These are phyloP conservation scores for Kuraishia ogatae DNA, from an alignment of 805 yeast genomes.

Conservation along the genomic window DNA sequence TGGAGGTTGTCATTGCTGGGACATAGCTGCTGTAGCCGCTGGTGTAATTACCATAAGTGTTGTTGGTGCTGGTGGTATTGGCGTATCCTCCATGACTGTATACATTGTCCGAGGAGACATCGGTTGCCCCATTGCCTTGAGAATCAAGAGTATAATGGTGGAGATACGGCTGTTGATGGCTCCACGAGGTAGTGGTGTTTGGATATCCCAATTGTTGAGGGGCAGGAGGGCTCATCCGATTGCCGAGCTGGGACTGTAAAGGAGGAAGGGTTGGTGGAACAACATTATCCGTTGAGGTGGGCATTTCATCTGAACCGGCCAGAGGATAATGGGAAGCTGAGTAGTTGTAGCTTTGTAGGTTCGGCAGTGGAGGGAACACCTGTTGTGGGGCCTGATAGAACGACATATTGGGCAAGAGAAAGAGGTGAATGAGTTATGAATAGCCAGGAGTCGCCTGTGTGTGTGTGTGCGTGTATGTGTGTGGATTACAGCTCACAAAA, in stretches of 20 bases:
- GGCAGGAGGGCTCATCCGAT: background rate
- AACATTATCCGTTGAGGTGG: background rate
- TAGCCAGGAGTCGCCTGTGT: too few species aligned
- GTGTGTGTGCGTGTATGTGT: too few species aligned
- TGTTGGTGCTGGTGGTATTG: background rate
- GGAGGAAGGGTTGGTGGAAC: background rate
- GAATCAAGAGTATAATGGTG: background rate
- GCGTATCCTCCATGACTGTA: background rate
- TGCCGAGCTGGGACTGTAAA: background rate
- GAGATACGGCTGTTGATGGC: background rate
- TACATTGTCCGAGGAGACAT: background rate
- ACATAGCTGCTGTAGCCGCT: background rate
- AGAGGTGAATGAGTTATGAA: background rate
- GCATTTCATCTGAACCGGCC: background rate
- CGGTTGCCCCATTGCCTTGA: background rate
- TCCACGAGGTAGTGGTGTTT: background rate
- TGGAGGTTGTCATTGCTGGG: background rate
- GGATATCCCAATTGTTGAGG: background rate
- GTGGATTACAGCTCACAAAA: too few species aligned
- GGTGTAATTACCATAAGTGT: background rate
- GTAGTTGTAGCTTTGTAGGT: background rate
- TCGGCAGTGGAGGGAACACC: background rate
- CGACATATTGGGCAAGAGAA: background rate
- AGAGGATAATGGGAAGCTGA: background rate
- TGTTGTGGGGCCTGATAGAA: background rate